Evolutionary conservation across 2,329 filamentous ascomycete species (phyloP).

Genomic region (Arthrobotrys pseudoclavata): DNA sequence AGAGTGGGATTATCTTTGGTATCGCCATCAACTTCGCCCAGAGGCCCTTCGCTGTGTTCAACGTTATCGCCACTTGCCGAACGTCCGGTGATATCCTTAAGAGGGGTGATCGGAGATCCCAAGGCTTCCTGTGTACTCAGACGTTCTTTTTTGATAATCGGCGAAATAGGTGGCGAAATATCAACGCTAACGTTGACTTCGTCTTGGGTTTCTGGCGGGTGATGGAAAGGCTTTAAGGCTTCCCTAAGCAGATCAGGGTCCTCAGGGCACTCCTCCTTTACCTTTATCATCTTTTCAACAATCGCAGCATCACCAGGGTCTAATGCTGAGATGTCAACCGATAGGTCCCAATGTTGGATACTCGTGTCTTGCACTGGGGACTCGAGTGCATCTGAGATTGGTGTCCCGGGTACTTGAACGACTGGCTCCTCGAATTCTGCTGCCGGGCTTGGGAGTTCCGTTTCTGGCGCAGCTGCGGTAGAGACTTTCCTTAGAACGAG

Average conservation of each 20-base stretch:
- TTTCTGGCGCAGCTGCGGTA: conserved; percentile 14
- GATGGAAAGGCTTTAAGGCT: conserved; percentile 40
- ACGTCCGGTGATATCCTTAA: conserved; percentile 47
- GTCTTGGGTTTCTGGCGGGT: conserved; percentile 28
- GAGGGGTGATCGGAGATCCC: conserved; percentile 27
- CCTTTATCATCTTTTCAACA: conserved; percentile 43
- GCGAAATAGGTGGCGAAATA: conserved; percentile 41
- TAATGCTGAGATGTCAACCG: conserved; percentile 38
- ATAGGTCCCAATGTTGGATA: conserved; percentile 47
- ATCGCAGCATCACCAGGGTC: conserved; percentile 36
- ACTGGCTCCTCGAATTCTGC: conserved; percentile 20
- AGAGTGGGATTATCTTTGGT: conserved; percentile 9
- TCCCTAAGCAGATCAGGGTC: conserved; percentile 44
- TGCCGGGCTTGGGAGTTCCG: neutral
- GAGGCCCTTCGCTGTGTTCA: conserved; percentile 7
- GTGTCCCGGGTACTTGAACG: conserved; percentile 36
- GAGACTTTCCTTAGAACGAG: conserved; percentile 2
- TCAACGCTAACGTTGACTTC: conserved; percentile 44
- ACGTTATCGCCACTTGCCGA: conserved; percentile 27
- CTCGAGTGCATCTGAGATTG: conserved; percentile 1
- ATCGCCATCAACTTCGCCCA: neutral
- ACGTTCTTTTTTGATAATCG: conserved; percentile 33
- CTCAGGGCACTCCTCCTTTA: conserved; percentile 52
- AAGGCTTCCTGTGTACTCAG: conserved; percentile 52
- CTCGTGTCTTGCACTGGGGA: conserved; percentile 25